A percentile compares a stretch with the other conserved stretches of the same genome.
Conservation (phyloP, 441 rosid genomes). For the Euphorbia schlechtendalii region DNA sequence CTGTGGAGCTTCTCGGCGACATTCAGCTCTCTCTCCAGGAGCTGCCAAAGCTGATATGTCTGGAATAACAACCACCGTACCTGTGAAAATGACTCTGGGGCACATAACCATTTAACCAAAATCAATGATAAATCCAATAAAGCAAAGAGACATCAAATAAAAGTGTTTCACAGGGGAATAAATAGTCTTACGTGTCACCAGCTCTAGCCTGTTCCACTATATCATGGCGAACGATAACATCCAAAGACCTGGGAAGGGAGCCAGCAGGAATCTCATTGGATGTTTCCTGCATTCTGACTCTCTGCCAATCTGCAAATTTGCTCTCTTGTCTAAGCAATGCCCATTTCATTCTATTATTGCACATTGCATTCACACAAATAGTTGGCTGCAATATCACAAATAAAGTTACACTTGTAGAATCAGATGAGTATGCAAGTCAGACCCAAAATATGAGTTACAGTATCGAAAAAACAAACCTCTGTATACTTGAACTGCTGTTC, state of each 20-base stretch:
- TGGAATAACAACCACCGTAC: constrained; percentile 87
- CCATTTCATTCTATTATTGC: constrained; percentile 69
- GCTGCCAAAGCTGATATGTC: constrained; percentile 86
- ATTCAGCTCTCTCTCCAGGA: constrained; percentile 95
- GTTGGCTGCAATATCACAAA: constrained; percentile 55
- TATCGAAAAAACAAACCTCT: constrained; percentile 37
- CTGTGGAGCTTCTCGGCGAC: constrained; percentile 71
- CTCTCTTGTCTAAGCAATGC: constrained; percentile 92
- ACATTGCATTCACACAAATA: constrained; percentile 64
- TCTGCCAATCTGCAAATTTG: constrained; percentile 97
- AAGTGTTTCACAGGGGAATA: not conserved
- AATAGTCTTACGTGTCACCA: constrained; percentile 72
- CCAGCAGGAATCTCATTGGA: constrained; percentile 97
- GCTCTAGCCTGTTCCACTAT: constrained; percentile 98
- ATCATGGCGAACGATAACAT: constrained; percentile 92
- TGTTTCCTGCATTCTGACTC: constrained; percentile 96
- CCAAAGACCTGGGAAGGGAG: constrained; percentile 92
- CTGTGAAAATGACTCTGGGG: constrained; percentile 84
- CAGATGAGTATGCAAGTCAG: not conserved
- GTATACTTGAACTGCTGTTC: constrained; percentile 96
- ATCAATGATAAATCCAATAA: not conserved
- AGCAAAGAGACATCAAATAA: not conserved
- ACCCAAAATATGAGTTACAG: not conserved
- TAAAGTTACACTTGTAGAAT: not conserved
- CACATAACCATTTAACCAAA: constrained; percentile 9